These are phyloP conservation scores for Trypanosoma scelopori DNA, from an alignment of 208 protist species.

Conservation along the genomic window DNA sequence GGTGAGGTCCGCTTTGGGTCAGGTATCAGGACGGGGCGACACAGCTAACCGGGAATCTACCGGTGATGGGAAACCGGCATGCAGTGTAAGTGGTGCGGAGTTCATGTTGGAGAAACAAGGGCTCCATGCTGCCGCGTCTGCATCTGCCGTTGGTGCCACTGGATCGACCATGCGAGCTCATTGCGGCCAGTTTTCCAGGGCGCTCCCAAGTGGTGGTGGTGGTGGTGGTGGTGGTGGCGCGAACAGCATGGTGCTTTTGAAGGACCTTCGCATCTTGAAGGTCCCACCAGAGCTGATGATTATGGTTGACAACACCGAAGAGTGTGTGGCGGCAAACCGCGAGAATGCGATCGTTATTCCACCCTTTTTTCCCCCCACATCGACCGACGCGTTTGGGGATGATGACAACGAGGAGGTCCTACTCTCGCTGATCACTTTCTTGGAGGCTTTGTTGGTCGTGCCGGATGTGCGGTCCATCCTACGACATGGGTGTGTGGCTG, in stretches of 20 bases:
- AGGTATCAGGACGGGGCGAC: neutral
- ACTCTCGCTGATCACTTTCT: constrained; percentile 64
- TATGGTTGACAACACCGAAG: constrained; percentile 87
- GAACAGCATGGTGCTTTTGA: constrained; percentile 53
- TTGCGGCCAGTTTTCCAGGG: neutral
- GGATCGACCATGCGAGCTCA: neutral
- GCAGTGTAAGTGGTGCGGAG: neutral
- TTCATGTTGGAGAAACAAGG: neutral
- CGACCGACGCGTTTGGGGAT: constrained; percentile 7
- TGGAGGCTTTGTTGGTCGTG: constrained; percentile 78
- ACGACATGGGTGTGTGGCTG: constrained; percentile 37
- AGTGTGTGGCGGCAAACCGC: constrained; percentile 73
- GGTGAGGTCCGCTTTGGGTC: constrained; percentile 38
- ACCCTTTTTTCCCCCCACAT: constrained; percentile 66
- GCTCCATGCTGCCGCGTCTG: neutral
- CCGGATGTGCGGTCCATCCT: constrained; percentile 84
- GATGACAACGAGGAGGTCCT: constrained; percentile 64
- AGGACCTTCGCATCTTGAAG: constrained; percentile 81
- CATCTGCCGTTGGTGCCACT: neutral
- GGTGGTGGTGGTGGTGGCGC: neutral
- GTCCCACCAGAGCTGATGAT: constrained; percentile 83
- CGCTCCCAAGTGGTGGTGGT: neutral
- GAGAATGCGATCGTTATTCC: constrained; percentile 82
- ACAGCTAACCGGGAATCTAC: neutral
- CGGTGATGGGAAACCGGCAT: neutral